Evolutionary conservation across 768 basidiomycete species (phyloP).

Genomic region (Lentinula sp.): DNA sequence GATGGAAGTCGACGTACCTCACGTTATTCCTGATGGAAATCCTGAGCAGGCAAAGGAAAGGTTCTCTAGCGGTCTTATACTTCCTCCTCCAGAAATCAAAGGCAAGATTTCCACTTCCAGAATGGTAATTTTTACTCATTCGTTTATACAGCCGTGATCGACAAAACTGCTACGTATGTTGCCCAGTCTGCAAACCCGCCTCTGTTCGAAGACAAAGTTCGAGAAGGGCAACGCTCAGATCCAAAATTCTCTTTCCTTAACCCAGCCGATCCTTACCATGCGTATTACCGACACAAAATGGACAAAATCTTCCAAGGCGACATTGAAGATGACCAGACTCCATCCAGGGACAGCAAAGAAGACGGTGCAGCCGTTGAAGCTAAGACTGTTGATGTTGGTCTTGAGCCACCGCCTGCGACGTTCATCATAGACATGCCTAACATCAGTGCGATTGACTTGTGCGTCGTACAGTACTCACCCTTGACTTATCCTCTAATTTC

Average conservation of each 20-base stretch:
- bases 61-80: constrained; percentile 83
- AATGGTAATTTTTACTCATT: constrained; percentile 6
- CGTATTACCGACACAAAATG: constrained; percentile 92
- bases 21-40: constrained; percentile 33
- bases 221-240: constrained; percentile 93
- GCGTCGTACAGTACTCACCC: constrained; percentile 26
- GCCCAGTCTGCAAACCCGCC: constrained; percentile 91
- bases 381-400: constrained; percentile 49
- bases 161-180: constrained; percentile 88
- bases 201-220: constrained; percentile 94
- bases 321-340: constrained; percentile 50
- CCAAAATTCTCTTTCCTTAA: constrained; percentile 99
- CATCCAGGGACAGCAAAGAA: constrained; percentile 38
- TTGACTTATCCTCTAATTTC: constrained; percentile 6
- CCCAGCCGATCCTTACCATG: constrained; percentile 95
- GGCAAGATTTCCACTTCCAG: constrained; percentile 39
- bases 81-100: constrained; percentile 95
- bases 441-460: constrained; percentile 88
- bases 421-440: constrained; percentile 85
- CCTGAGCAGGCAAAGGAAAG: constrained; percentile 37
- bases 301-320: constrained; percentile 78
- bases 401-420: constrained; percentile 73
- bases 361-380: constrained; percentile 29
- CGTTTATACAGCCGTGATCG: constrained; percentile 70
- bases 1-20: constrained; percentile 33